Evolutionary conservation across 2,329 filamentous ascomycete genomes (phyloP).

Genomic region (Tolypocladium sp.): DNA sequence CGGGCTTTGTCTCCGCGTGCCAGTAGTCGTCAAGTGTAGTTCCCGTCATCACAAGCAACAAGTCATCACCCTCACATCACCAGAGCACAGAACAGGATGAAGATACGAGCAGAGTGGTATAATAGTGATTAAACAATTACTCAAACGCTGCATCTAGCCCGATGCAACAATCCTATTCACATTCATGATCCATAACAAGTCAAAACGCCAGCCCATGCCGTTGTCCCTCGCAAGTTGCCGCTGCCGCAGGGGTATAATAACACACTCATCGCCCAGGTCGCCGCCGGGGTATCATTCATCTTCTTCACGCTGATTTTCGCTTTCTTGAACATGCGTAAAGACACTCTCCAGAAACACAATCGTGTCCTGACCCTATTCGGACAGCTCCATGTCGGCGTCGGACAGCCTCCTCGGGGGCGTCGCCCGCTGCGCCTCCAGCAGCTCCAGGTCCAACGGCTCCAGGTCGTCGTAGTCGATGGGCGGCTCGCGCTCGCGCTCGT

Average conservation of each 20-base stretch:
- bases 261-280: background rate
- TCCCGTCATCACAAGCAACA: too few relatives aligned
- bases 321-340: background rate
- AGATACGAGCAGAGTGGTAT: background rate
- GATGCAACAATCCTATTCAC: background rate
- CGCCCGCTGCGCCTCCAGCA: constrained; percentile 15
- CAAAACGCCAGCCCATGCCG: background rate
- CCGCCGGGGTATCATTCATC: background rate
- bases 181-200: background rate
- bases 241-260: background rate
- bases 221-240: background rate
- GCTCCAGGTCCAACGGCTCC: constrained; percentile 21
- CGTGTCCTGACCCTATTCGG: background rate
- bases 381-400: background rate
- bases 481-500: constrained; percentile 12
- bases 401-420: constrained; percentile 5
- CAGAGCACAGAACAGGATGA: background rate
- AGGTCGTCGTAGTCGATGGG: constrained; percentile 31
- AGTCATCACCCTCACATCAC: background rate
- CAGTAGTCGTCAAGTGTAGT: too few relatives aligned
- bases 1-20: too few relatives aligned
- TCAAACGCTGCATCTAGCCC: background rate
- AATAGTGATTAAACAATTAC: background rate
- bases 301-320: background rate
- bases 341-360: background rate